phyloP scores from a whole-genome alignment of 1,139 yeast genomes.

The Saccharomycopsis phalli region DNA sequence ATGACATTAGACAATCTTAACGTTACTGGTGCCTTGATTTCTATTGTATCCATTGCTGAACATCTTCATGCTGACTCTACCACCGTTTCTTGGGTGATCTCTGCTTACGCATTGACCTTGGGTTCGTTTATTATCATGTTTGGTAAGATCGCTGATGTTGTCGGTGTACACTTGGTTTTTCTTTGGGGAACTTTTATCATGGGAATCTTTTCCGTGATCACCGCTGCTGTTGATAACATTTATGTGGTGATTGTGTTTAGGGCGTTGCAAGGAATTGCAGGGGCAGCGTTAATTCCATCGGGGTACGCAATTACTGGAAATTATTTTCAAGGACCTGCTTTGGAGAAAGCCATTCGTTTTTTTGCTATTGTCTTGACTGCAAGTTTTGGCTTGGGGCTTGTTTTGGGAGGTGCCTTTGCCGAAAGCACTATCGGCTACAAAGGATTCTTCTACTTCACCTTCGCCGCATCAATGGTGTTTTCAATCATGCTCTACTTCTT shows the following conservation, averaged over 20 bases:
- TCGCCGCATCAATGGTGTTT: constrained; percentile 23
- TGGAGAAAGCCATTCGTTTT: constrained; percentile 25
- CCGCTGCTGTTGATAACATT: constrained; percentile 27
- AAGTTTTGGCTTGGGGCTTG: constrained; percentile 28
- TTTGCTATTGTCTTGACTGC: constrained; percentile 25
- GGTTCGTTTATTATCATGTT: constrained; percentile 31
- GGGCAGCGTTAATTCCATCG: constrained; percentile 30
- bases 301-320: constrained; percentile 28
- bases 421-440: constrained; percentile 27
- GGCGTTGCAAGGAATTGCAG: constrained; percentile 33
- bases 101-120: constrained; percentile 32
- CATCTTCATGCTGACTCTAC: constrained; percentile 25
- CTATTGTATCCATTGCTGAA: constrained; percentile 24
- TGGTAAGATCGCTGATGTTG: constrained; percentile 32
- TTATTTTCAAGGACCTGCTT: constrained; percentile 25
- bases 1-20: constrained; percentile 26
- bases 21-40: constrained; percentile 26
- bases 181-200: constrained; percentile 22
- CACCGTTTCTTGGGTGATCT: constrained; percentile 30
- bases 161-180: constrained; percentile 29
- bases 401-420: constrained; percentile 31
- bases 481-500: constrained; percentile 22
- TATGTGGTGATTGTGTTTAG: constrained; percentile 30
- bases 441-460: constrained; percentile 26
- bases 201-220: constrained; percentile 26